Evolutionary conservation across 75 land plant species (phyloP).

Genomic region (Pinus taeda): DNA sequence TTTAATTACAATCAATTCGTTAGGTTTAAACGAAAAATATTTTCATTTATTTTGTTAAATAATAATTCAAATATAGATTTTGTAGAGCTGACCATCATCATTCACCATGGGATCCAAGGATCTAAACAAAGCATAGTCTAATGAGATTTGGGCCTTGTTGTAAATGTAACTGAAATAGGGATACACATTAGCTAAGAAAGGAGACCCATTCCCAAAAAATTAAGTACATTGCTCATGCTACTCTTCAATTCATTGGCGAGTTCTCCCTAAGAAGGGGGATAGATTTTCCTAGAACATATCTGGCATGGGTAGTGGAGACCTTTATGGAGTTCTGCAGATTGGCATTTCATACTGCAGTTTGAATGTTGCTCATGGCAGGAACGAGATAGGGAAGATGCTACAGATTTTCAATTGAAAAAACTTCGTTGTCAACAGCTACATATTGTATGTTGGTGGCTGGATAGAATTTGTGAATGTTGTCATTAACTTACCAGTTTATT

Average conservation of each 20-base stretch:
- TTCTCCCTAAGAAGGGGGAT: constrained; percentile 24
- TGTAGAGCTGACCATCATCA: too few relatives aligned
- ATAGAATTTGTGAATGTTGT: not conserved
- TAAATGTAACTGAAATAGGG: too few relatives aligned
- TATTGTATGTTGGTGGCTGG: constrained; percentile 3
- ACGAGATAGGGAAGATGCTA: constrained; percentile 16
- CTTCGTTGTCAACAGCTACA: not conserved
- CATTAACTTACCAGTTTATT: not conserved
- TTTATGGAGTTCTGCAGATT: too few relatives aligned
- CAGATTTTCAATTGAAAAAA: not conserved
- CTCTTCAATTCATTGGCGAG: too few relatives aligned
- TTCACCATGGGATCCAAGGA: not conserved
- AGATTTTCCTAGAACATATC: constrained; percentile 19
- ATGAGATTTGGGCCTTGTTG: too few relatives aligned
- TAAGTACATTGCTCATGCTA: constrained; percentile 12
- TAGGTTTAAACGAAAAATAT: too few relatives aligned
- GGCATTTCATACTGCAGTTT: constrained; percentile 5
- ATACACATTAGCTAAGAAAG: too few relatives aligned
- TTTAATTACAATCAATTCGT: too few relatives aligned
- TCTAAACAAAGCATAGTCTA: too few relatives aligned
- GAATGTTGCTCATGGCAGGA: constrained; percentile 49
- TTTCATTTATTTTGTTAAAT: too few relatives aligned
- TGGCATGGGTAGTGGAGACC: constrained; percentile 26
- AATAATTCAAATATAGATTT: too few relatives aligned
- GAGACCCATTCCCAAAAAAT: constrained; percentile 12